phyloP scores from a whole-genome alignment of 2,329 filamentous ascomycete species.

The Immersiporthe knoxdaviesiana region DNA sequence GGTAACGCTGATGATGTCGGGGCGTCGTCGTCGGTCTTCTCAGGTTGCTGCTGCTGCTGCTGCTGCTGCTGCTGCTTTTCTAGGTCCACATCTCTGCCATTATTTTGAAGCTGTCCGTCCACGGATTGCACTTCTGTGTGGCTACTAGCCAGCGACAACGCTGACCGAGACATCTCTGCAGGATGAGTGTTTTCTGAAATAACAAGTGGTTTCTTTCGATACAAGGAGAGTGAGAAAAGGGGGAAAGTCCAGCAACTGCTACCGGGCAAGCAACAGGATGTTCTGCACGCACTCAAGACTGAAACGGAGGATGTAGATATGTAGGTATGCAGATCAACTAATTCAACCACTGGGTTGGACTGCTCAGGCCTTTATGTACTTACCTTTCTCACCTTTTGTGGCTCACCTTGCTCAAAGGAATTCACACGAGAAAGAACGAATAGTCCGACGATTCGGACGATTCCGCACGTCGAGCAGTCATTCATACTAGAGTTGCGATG shows the following conservation, averaged over 20 bases:
- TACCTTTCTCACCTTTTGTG: not conserved
- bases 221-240: not conserved
- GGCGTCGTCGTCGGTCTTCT: not conserved
- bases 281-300: not conserved
- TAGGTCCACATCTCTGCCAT: constrained; percentile 11
- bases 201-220: not conserved
- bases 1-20: not conserved
- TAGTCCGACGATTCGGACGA: constrained; percentile 10
- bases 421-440: not conserved
- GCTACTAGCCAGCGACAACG: constrained; percentile 28
- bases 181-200: not conserved
- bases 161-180: constrained; percentile 25
- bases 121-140: constrained; percentile 18
- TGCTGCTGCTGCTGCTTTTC: constrained; percentile 13
- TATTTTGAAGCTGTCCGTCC: not conserved
- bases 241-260: not conserved
- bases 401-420: not conserved
- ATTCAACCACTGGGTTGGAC: not conserved
- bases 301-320: not conserved
- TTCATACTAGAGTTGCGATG: not conserved
- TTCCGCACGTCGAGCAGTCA: not conserved
- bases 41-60: not conserved
- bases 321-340: not conserved
- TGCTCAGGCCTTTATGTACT: not conserved
- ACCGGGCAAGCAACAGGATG: too few relatives aligned